Conservation (phyloP, 176 grass and related monocot genomes). For the Phragmites australis region DNA sequence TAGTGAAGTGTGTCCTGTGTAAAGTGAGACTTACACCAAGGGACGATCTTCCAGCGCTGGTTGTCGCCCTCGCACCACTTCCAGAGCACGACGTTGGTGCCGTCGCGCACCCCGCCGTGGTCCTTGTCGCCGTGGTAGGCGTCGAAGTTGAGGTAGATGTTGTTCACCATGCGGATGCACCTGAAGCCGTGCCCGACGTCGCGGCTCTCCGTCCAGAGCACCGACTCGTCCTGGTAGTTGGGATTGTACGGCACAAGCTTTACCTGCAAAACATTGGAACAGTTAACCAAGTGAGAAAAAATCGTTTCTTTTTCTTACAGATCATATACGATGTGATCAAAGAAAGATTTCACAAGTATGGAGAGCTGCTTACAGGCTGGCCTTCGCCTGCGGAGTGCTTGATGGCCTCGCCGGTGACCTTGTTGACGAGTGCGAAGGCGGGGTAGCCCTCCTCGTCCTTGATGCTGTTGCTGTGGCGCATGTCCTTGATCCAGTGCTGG, state of each 20-base stretch:
- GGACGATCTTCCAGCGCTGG: slow-evolving; percentile 90
- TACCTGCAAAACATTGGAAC: slow-evolving; percentile 35
- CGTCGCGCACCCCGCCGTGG: slow-evolving; percentile 79
- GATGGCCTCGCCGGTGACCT: slow-evolving; percentile 75
- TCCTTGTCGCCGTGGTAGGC: slow-evolving; percentile 82
- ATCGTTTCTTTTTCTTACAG: background rate
- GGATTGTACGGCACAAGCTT: slow-evolving; percentile 79
- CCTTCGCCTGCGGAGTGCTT: slow-evolving; percentile 81
- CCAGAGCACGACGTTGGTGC: slow-evolving; percentile 80
- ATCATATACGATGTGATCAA: background rate
- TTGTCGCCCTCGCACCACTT: slow-evolving; percentile 97
- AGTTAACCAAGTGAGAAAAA: background rate
- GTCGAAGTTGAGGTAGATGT: slow-evolving; percentile 95
- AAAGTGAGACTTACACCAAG: slow-evolving; percentile 56
- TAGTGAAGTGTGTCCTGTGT: background rate
- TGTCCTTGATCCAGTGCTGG: slow-evolving; percentile 97
- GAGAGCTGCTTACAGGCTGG: slow-evolving; percentile 51
- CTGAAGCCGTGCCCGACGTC: slow-evolving; percentile 73
- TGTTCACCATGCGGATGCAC: slow-evolving; percentile 97
- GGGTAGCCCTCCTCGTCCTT: slow-evolving; percentile 92
- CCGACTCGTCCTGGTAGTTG: slow-evolving; percentile 74
- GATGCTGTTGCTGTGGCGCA: slow-evolving; percentile 71
- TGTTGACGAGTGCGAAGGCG: slow-evolving; percentile 79
- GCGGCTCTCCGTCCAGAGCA: slow-evolving; percentile 86
- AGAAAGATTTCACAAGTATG: background rate